Percentiles rank a stretch among this genome's conserved stretches.
Evolutionary conservation across 2,329 filamentous ascomycete genomes (phyloP).

Genomic region (Venturia nashicola): DNA sequence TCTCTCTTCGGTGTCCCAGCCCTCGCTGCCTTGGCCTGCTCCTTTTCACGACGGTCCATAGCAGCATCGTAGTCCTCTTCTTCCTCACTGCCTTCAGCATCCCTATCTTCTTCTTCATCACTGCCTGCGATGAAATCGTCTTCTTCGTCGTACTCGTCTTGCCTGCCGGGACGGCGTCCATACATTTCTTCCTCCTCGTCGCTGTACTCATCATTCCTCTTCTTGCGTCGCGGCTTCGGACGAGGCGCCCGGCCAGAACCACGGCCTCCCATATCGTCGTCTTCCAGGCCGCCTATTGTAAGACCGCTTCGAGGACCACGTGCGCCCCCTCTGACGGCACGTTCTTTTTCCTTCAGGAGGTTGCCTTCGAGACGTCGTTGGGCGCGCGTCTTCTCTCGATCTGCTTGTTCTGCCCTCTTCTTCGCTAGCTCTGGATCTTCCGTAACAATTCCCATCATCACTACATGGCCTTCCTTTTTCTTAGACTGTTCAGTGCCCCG

Average conservation of each 20-base stretch:
- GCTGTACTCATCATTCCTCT: constrained; percentile 38
- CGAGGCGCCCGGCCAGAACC: constrained; percentile 25
- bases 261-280: constrained; percentile 28
- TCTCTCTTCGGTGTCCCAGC: constrained; percentile 6
- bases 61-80: constrained; percentile 15
- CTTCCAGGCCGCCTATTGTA: constrained; percentile 59
- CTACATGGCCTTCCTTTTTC: constrained; percentile 32
- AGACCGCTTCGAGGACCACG: constrained; percentile 41
- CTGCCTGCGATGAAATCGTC: constrained; percentile 69
- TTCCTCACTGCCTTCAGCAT: constrained; percentile 48
- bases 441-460: constrained; percentile 49
- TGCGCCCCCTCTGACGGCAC: constrained; percentile 34
- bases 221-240: constrained; percentile 4
- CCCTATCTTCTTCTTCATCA: constrained; percentile 52
- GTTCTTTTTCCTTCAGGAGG: constrained; percentile 50
- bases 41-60: constrained; percentile 8
- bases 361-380: constrained; percentile 57
- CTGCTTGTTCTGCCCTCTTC: constrained; percentile 58
- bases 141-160: constrained; percentile 68
- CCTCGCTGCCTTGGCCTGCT: constrained; percentile 3
- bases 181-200: constrained; percentile 59
- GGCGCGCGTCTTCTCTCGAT: constrained; percentile 59
- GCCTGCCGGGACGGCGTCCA: constrained; percentile 42
- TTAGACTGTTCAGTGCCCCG: constrained; percentile 34
- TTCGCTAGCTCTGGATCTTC: constrained; percentile 66